phyloP scores from a whole-genome alignment of 1,139 yeast species.

The Blastobotrys persicus region DNA sequence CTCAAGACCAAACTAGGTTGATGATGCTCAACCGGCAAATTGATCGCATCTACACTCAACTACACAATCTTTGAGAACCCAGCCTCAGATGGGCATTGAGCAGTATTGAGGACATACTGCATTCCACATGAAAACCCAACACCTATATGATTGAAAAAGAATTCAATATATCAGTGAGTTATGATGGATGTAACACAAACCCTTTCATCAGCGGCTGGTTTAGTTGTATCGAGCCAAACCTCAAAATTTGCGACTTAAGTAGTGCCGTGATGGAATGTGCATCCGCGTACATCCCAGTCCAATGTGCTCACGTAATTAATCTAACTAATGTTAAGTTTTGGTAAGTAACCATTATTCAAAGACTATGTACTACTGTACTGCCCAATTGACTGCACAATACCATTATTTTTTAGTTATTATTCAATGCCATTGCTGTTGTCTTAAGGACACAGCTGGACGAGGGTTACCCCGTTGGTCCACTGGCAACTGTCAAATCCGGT shows the following conservation, averaged over 20 bases:
- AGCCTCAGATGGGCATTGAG: conserved; percentile 6
- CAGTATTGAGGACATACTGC: not conserved
- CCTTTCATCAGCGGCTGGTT: conserved; percentile 20
- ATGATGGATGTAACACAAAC: conserved; percentile 13
- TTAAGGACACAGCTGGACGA: too few species aligned
- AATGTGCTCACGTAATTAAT: too few species aligned
- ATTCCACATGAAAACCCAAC: conserved; percentile 8
- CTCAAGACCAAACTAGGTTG: conserved; percentile 16
- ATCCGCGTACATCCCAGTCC: not conserved
- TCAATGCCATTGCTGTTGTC: too few species aligned
- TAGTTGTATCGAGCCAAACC: conserved; percentile 19
- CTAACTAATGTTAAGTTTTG: too few species aligned
- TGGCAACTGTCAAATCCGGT: too few species aligned
- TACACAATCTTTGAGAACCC: not conserved
- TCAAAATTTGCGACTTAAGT: too few species aligned
- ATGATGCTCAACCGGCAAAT: conserved; percentile 18
- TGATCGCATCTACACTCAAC: conserved; percentile 12
- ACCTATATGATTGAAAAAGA: not conserved
- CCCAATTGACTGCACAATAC: too few species aligned
- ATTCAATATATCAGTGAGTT: conserved; percentile 6
- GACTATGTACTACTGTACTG: too few species aligned
- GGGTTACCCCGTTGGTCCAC: too few species aligned
- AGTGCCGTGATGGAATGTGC: not conserved
- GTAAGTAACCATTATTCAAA: too few species aligned
- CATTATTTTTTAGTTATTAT: too few species aligned